phyloP scores from a whole-genome alignment of 306 rosid species.

The Sicyos baderoa region DNA sequence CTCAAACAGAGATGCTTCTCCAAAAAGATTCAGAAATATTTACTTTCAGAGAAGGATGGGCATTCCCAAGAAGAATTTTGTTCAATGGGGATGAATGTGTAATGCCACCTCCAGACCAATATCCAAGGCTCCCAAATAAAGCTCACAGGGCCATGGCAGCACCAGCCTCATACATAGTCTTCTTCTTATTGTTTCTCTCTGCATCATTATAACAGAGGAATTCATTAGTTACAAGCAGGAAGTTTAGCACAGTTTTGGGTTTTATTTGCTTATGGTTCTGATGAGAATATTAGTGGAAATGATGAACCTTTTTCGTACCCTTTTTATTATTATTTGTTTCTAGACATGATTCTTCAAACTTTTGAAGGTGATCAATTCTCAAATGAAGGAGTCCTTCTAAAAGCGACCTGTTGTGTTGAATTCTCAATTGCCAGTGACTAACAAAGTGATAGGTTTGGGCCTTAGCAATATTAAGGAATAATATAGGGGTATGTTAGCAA shows the following conservation, averaged over 20 bases:
- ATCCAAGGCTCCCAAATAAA: slow-evolving; percentile 52
- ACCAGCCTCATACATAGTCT: background rate
- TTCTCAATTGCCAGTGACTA: background rate
- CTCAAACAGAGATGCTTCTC: slow-evolving; percentile 59
- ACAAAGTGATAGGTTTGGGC: too few relatives aligned
- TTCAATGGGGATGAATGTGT: slow-evolving; percentile 80
- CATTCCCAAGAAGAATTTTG: slow-evolving; percentile 61
- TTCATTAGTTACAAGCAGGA: background rate
- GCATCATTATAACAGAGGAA: slow-evolving; percentile 8
- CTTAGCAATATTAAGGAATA: too few relatives aligned
- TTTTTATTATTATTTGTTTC: background rate
- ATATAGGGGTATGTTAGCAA: too few relatives aligned
- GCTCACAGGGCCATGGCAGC: slow-evolving; percentile 17
- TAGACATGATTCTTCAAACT: background rate
- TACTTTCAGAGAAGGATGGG: slow-evolving; percentile 68
- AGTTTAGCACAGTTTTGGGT: background rate
- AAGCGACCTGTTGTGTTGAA: background rate
- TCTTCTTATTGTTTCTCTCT: slow-evolving; percentile 2
- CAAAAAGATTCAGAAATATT: slow-evolving; percentile 48
- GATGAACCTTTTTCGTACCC: background rate
- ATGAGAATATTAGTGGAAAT: slow-evolving; percentile 6
- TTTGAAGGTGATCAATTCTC: background rate
- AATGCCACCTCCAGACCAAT: slow-evolving; percentile 64
- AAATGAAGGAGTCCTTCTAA: background rate
- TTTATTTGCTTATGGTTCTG: slow-evolving; percentile 6